phyloP scores from a whole-genome alignment of 2,329 filamentous ascomycete genomes.

The Penicillium sp. region DNA sequence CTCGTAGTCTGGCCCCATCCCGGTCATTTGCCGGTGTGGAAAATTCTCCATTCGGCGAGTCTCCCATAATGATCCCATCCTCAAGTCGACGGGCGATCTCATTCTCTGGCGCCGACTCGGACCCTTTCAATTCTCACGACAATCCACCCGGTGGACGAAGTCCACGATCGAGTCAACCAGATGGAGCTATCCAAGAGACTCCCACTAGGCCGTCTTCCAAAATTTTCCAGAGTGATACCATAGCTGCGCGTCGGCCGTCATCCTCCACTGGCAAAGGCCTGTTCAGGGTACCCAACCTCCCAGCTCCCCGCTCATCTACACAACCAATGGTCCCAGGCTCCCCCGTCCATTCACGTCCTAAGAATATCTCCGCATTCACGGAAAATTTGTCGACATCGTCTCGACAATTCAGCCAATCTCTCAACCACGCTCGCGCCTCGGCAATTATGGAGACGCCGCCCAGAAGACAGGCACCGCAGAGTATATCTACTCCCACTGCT shows the following conservation, averaged over 20 bases:
- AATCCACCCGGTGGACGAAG: background rate
- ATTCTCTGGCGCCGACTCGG: constrained; percentile 19
- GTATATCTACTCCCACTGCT: constrained; percentile 7
- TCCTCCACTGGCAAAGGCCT: constrained; percentile 18
- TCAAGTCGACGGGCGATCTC: constrained; percentile 25
- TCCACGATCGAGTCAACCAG: constrained; percentile 3
- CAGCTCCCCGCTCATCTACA: constrained; percentile 17
- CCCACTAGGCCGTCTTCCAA: constrained; percentile 31
- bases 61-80: constrained; percentile 27
- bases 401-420: constrained; percentile 5
- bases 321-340: constrained; percentile 22
- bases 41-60: constrained; percentile 22
- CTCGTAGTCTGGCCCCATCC: constrained; percentile 18
- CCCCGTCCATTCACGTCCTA: constrained; percentile 22
- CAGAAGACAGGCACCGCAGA: constrained; percentile 7
- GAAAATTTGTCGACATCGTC: constrained; percentile 1
- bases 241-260: constrained; percentile 9
- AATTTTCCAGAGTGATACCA: constrained; percentile 13
- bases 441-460: constrained; percentile 28
- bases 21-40: constrained; percentile 26
- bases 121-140: constrained; percentile 12
- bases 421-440: constrained; percentile 10
- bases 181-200: constrained; percentile 32
- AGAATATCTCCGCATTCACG: constrained; percentile 5
- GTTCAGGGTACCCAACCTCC: constrained; percentile 24